phyloP scores from a whole-genome alignment of 1,284 basidiomycete species.

The Sutorius eximius region DNA sequence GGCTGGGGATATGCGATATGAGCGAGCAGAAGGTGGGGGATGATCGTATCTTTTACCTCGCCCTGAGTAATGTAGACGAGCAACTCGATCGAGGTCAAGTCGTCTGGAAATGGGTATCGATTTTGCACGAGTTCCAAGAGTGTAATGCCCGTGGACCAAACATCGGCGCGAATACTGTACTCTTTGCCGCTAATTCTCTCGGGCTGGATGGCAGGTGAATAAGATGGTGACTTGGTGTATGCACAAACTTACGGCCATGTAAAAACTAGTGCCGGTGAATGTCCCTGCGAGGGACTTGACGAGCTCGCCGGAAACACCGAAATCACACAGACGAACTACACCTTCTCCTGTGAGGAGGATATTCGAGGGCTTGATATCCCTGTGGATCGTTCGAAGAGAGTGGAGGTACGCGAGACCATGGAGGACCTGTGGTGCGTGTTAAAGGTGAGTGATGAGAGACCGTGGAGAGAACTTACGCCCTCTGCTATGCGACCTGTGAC shows the following conservation, averaged over 20 bases:
- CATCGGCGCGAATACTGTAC: constrained; percentile 93
- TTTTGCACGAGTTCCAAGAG: constrained; percentile 93
- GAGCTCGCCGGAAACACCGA: constrained; percentile 95
- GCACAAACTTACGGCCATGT: constrained; percentile 88
- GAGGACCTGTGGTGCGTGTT: constrained; percentile 58
- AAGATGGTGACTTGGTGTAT: background rate
- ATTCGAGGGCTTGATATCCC: constrained; percentile 98
- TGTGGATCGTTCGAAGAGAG: constrained; percentile 88
- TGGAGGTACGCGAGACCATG: constrained; percentile 94
- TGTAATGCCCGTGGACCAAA: constrained; percentile 97
- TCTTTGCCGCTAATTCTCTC: constrained; percentile 88
- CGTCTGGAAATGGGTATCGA: constrained; percentile 92
- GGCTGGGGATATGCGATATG: constrained; percentile 50
- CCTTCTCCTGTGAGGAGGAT: constrained; percentile 87
- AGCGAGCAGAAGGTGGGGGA: background rate
- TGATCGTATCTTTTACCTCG: constrained; percentile 47
- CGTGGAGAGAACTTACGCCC: constrained; percentile 56
- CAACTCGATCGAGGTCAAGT: constrained; percentile 90
- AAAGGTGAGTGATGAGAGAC: constrained; percentile 11
- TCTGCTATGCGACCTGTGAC: constrained; percentile 91
- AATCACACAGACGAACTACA: constrained; percentile 91
- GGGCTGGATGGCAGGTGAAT: constrained; percentile 53
- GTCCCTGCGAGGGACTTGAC: constrained; percentile 91
- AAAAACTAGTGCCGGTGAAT: constrained; percentile 95
- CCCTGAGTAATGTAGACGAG: constrained; percentile 88